Base-by-base conservation (phyloP, 2,329 filamentous ascomycete species). In the Trichoderma atroviride region DNA sequence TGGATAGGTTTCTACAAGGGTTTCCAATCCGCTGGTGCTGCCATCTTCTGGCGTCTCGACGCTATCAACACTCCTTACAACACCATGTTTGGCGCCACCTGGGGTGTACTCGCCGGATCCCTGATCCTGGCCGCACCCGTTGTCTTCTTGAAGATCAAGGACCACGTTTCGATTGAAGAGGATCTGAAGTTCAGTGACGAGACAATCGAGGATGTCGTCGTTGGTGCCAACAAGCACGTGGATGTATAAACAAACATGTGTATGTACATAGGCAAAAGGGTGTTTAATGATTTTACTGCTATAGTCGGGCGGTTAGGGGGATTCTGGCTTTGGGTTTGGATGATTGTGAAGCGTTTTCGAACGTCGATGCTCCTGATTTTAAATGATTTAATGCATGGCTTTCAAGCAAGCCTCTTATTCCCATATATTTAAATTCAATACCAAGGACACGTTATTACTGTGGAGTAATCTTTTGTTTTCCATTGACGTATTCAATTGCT, bases 161-260 rank as follows among this genome's bases (percentile, higher is more conserved):
- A 97, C 74, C 91, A 90, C n/a, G 88, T 93, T n/a, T 79, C 87
- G 1, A 75, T 97, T 5, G 92, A 95, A 79, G 90, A 94, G 66
- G 94, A 97, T 79, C 83, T 97, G 63, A 89, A 89, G 77, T 94
- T 93, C 79, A 93, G 91, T 24, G 94, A 97, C 76, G 92, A 96
- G 85, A 96, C 91, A 0, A 76, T 91, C 11, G 78, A 81, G 0
- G 83, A 83, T 19, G 77, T 84, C 14, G 75, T 84, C 29, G 83
- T 84, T 1, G 82, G 83, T 31, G 78, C 82, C 16, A 84, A 85
- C 72, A 83, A 84, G 69, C 27, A 33, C 9, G 37, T 56, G 22
- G 69, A 61, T 6, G 65, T 29, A n/a, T 67, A 52, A 52, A 43
- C 40, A 43, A n/a, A 13, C 33, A 43, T n/a, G 40, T 43, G 19